These are phyloP conservation scores for Pestalotiopsis sp. DNA, from an alignment of 2,329 filamentous ascomycete genomes.

Conservation along the genomic window DNA sequence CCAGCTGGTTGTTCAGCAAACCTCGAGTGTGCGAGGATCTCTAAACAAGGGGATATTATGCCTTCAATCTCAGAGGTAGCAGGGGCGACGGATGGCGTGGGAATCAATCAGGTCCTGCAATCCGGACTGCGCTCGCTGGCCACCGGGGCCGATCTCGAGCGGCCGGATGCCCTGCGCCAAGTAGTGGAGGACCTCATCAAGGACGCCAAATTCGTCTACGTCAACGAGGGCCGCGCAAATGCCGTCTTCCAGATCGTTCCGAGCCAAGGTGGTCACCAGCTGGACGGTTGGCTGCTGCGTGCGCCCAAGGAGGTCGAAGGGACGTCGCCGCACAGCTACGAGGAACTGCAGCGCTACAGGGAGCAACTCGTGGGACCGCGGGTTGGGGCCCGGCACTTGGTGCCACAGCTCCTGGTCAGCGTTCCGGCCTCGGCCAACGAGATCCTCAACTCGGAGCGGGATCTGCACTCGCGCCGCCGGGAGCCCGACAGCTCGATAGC, in stretches of 20 bases:
- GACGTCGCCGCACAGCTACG: slow-evolving; percentile 45
- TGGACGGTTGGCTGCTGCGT: slow-evolving; percentile 55
- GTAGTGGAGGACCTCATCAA: slow-evolving; percentile 12
- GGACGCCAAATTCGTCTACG: slow-evolving; percentile 34
- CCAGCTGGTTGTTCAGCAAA: not conserved
- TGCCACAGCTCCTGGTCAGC: slow-evolving; percentile 29
- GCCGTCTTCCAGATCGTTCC: slow-evolving; percentile 65
- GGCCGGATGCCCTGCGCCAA: not conserved
- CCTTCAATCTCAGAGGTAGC: not conserved
- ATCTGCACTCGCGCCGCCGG: slow-evolving; percentile 37
- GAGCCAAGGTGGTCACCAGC: slow-evolving; percentile 17
- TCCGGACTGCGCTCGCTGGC: not conserved
- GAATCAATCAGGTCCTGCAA: not conserved
- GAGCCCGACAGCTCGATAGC: slow-evolving; percentile 38
- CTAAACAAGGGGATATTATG: not conserved
- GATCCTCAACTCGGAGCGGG: slow-evolving; percentile 52
- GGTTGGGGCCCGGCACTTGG: slow-evolving; percentile 34
- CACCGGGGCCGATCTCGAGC: not conserved
- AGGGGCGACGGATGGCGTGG: not conserved
- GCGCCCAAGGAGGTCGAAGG: slow-evolving; percentile 55
- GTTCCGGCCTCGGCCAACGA: slow-evolving; percentile 43
- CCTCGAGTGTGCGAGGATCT: not conserved
- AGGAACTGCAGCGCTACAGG: slow-evolving; percentile 47
- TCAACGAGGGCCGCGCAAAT: slow-evolving; percentile 75
- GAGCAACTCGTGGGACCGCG: slow-evolving; percentile 52